Evolutionary conservation across 345 rosid genomes (phyloP).

Genomic region (Mangifera indica): DNA sequence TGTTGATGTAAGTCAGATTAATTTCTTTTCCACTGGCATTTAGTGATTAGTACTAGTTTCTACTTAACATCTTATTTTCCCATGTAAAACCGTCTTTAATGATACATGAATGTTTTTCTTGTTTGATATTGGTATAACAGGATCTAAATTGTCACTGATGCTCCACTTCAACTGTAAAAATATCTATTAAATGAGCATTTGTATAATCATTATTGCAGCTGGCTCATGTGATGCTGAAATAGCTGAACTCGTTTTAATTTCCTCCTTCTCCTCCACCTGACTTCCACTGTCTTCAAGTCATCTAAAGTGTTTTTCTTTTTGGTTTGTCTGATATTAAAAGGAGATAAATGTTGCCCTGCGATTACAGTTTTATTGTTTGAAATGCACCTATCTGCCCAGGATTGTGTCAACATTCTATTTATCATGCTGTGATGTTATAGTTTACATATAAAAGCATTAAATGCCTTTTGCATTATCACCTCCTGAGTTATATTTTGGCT

Average conservation of each 20-base stretch:
- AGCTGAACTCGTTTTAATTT: background rate
- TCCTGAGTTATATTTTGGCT: slow-evolving; percentile 20
- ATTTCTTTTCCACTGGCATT: slow-evolving; percentile 5
- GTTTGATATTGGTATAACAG: background rate
- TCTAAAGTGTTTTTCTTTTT: background rate
- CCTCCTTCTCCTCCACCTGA: background rate
- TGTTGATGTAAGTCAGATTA: slow-evolving; percentile 73
- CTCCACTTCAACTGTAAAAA: background rate
- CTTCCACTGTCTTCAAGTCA: background rate
- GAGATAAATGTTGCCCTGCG: no score
- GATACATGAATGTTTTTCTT: background rate
- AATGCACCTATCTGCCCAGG: no score
- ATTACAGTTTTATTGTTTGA: no score
- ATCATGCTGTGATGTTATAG: background rate
- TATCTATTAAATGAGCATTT: background rate
- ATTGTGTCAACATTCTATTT: no score
- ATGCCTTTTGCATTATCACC: background rate
- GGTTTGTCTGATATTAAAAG: no score
- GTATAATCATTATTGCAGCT: background rate
- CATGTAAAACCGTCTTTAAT: background rate
- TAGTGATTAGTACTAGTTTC: background rate
- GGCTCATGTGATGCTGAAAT: background rate
- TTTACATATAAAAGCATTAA: background rate
- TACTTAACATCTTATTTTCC: background rate
- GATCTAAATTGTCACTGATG: background rate